phyloP scores from a whole-genome alignment of 1,139 yeast species.

The Suhomyces bolitotheri region DNA sequence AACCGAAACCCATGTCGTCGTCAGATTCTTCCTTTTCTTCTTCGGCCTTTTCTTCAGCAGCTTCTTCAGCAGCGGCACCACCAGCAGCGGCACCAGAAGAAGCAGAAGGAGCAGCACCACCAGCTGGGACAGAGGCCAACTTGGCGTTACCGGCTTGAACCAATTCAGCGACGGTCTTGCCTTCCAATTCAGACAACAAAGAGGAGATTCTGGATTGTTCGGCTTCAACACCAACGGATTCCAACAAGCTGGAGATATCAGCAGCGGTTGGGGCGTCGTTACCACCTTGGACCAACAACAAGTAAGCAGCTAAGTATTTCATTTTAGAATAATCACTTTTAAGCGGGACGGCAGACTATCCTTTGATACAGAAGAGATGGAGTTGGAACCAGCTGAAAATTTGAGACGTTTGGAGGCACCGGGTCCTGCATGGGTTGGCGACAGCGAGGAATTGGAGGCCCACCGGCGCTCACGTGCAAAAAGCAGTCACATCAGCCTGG shows the following conservation, averaged over 20 bases:
- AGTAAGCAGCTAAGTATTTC: conserved; percentile 92
- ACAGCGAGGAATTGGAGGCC: too few species aligned
- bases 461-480: conserved; percentile 15
- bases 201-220: conserved; percentile 71
- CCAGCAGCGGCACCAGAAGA: conserved; percentile 44
- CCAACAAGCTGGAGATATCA: conserved; percentile 69
- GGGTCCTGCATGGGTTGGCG: conserved; percentile 5
- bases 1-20: conserved; percentile 88
- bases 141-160: conserved; percentile 79
- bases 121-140: conserved; percentile 80
- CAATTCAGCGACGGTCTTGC: conserved; percentile 74
- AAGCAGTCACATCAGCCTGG: conserved; percentile 20
- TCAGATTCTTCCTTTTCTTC: conserved; percentile 50
- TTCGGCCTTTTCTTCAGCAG: conserved; percentile 39
- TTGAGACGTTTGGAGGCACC: conserved; percentile 5
- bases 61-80: conserved; percentile 43
- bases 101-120: conserved; percentile 74
- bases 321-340: conserved; percentile 64
- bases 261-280: conserved; percentile 75
- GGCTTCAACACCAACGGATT: conserved; percentile 76
- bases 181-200: conserved; percentile 71
- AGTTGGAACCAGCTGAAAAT: conserved; percentile 7
- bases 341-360: conserved; percentile 62
- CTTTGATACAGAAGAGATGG: conserved; percentile 32
- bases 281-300: conserved; percentile 84